phyloP scores from a whole-genome alignment of 2,329 filamentous ascomycete species.

The Alternaria sp. region DNA sequence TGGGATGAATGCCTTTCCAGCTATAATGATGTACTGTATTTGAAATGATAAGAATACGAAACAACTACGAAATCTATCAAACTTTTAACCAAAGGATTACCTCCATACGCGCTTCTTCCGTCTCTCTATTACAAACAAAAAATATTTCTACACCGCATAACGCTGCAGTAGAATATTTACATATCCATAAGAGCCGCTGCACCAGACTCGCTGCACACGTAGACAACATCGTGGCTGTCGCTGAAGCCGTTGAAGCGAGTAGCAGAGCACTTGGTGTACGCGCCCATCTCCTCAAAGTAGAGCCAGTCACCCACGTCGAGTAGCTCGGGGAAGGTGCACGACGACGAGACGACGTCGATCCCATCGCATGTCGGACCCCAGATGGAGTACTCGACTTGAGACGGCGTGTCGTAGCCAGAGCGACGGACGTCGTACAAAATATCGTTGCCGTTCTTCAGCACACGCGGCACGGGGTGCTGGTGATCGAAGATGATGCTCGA shows the following conservation, averaged over 20 bases:
- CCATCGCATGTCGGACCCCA: conserved; percentile 99
- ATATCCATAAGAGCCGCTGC: conserved; percentile 72
- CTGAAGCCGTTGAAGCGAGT: conserved; percentile 98
- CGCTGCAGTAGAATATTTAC: conserved; percentile 13
- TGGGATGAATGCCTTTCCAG: too few species aligned
- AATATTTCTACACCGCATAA: neutral
- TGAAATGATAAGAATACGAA: neutral
- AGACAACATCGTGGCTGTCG: conserved; percentile 89
- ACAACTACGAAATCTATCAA: conserved; percentile 11
- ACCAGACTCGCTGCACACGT: conserved; percentile 91
- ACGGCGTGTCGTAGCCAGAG: conserved; percentile 55
- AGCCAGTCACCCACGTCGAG: conserved; percentile 96
- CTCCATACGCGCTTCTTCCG: neutral
- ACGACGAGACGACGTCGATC: conserved; percentile 90
- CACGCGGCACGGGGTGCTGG: conserved; percentile 84
- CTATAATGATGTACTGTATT: neutral
- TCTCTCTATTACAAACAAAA: neutral
- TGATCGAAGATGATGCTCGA: conserved; percentile 99
- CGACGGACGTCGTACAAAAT: conserved; percentile 60
- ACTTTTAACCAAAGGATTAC: conserved; percentile 1
- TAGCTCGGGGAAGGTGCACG: conserved; percentile 75
- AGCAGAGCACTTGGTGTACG: conserved; percentile 97
- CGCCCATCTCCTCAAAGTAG: conserved; percentile 98
- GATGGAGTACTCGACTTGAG: conserved; percentile 82
- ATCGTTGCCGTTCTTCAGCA: conserved; percentile 69